Evolutionary conservation across 179 eudicot species (phyloP).

Genomic region (Pouteria campechiana): DNA sequence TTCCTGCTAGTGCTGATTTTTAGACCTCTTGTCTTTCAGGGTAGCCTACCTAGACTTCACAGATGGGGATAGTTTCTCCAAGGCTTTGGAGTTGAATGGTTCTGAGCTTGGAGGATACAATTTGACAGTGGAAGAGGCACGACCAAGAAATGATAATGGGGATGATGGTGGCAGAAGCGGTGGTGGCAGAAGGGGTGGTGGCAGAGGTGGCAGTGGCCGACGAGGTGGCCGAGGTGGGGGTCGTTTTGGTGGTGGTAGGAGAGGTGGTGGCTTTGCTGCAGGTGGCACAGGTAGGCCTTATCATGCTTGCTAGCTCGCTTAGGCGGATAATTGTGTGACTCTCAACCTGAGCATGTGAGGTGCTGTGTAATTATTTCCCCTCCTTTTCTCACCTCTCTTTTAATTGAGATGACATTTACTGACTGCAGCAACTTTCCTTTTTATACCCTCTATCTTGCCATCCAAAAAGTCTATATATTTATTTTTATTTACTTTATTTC

Average conservation of each 20-base stretch:
- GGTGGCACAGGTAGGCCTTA: too few relatives aligned
- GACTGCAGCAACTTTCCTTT: too few relatives aligned
- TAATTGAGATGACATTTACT: too few relatives aligned
- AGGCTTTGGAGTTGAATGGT: constrained; percentile 37
- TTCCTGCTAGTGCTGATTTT: background rate
- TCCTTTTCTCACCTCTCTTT: too few relatives aligned
- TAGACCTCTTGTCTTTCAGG: constrained; percentile 21
- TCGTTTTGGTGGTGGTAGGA: constrained; percentile 1
- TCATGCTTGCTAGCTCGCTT: too few relatives aligned
- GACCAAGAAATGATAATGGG: constrained; percentile 30
- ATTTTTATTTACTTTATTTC: too few relatives aligned
- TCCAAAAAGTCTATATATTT: too few relatives aligned
- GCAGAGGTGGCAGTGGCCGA: constrained; percentile 12
- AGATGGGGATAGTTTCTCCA: constrained; percentile 19
- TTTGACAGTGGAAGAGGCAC: constrained; percentile 46
- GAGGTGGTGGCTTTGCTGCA: constrained; percentile 4
- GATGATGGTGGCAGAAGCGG: constrained; percentile 16
- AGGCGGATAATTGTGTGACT: too few relatives aligned
- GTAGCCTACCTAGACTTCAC: constrained; percentile 50
- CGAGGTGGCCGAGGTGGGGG: background rate
- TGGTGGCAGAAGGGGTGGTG: constrained; percentile 21
- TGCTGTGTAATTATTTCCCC: too few relatives aligned
- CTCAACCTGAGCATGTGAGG: too few relatives aligned
- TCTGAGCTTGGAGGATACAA: constrained; percentile 33
- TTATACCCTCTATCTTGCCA: too few relatives aligned